Conservation (phyloP, 2,329 filamentous ascomycete species). For the Aspergillus japonicus region DNA sequence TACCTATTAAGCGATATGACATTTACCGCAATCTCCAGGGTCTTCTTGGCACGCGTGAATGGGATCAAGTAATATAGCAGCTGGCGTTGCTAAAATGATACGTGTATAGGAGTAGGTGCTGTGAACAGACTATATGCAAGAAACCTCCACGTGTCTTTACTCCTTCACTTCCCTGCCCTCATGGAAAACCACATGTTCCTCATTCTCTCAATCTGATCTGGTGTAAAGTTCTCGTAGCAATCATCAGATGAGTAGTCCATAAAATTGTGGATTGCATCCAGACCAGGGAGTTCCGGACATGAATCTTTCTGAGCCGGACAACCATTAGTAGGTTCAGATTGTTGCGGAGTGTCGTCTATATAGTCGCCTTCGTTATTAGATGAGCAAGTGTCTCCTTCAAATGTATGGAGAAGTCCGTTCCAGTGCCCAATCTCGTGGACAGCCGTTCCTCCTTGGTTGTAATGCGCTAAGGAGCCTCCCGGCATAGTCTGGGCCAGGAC, state of each 20-base stretch:
- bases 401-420: conserved; percentile 48
- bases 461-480: conserved; percentile 49
- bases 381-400: conserved; percentile 41
- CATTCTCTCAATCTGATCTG: conserved; percentile 52
- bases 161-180: conserved; percentile 34
- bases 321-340: conserved; percentile 58
- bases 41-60: too few species aligned
- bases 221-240: conserved; percentile 56
- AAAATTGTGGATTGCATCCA: conserved; percentile 58
- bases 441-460: conserved; percentile 47
- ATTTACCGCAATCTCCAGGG: too few species aligned
- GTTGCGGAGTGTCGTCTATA: conserved; percentile 46
- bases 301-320: conserved; percentile 54
- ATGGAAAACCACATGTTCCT: conserved; percentile 51
- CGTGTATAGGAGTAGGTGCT: too few species aligned
- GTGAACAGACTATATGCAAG: too few species aligned
- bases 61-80: too few species aligned
- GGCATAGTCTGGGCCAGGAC: conserved; percentile 59
- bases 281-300: conserved; percentile 47
- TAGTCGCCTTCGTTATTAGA: conserved; percentile 41
- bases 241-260: conserved; percentile 61
- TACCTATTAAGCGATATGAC: too few species aligned
- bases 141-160: too few species aligned
- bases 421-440: conserved; percentile 51
- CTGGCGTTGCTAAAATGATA: too few species aligned